Evolutionary conservation across 2,329 filamentous ascomycete genomes (phyloP), one percentile per base, ranked within the genome.

Genomic region (Talaromyces rugulosus): DNA sequence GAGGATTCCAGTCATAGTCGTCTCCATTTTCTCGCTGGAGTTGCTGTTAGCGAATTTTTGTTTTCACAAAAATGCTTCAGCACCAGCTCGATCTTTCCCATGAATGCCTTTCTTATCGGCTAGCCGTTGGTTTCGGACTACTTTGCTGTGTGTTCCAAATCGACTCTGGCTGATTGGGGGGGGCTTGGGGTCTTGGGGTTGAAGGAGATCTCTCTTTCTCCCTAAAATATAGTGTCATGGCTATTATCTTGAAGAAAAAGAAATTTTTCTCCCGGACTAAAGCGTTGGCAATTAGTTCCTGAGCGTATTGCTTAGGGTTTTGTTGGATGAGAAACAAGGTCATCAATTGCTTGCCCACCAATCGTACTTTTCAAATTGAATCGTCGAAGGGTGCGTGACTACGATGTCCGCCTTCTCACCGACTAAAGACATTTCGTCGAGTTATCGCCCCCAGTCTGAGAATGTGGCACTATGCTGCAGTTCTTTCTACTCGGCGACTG

Each of bases 391-490:
- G 66, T 44, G 33, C 30, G 61, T 57, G 64, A 62, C 57, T 52
- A 56, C 58, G 66, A 70, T 67, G 23, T 40, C 65, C 72, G 33
- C 62, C 62, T 67, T 79, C 85, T 91, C 90, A 92, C 87, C 81
- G 87, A 92, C 89, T 69, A 93, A 94, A 92, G 82, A 66, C 67
- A 90, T 87, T 80, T 79, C 80, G 81, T 90, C 89, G 91, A 93
- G 90, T 93, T 44, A n/a, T 59, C 44, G 50, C 85, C 72, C 75
- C 77, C 90, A 85, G 86, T 87, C 83, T 81, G 89, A 93, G 90
- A 95, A 95, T 94, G 90, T 88, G 87, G 91, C 90, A 81, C 83
- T 88, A 82, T 85, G 89, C 90, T 89, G 89, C 92, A 96, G 82
- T 96, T 96, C 91, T 92, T 76, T 69, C 87, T 85, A 87, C 87